Conservation (phyloP, 2,329 filamentous ascomycete genomes). For the Penicillium sumatraense region DNA sequence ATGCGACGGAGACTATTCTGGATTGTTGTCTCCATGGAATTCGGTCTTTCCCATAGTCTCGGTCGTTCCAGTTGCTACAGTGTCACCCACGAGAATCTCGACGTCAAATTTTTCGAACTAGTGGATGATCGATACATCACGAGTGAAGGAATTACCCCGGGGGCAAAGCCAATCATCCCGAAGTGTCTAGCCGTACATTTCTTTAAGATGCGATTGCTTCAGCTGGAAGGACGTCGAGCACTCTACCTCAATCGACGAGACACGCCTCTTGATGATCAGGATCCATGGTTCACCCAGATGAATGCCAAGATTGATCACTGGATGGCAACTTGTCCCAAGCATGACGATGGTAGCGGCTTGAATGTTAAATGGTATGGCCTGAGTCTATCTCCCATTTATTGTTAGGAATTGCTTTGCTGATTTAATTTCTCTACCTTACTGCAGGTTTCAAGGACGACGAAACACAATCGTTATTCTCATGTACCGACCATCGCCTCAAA, state of each 20-base stretch:
- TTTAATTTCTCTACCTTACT: slow-evolving; percentile 11
- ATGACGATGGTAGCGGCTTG: slow-evolving; percentile 70
- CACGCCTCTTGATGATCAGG: slow-evolving; percentile 75
- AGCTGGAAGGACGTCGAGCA: slow-evolving; percentile 83
- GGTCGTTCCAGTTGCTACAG: slow-evolving; percentile 86
- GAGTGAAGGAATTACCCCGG: slow-evolving; percentile 70
- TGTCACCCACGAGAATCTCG: slow-evolving; percentile 77
- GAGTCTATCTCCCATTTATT: not conserved
- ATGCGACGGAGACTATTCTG: slow-evolving; percentile 88
- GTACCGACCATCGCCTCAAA: slow-evolving; percentile 88
- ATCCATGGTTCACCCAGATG: slow-evolving; percentile 87
- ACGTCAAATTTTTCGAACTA: slow-evolving; percentile 82
- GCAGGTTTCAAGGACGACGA: slow-evolving; percentile 68
- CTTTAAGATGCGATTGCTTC: slow-evolving; percentile 85
- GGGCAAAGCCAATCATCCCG: slow-evolving; percentile 73
- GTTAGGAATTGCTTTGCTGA: slow-evolving; percentile 1
- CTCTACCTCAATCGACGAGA: slow-evolving; percentile 83
- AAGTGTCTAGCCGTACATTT: slow-evolving; percentile 93
- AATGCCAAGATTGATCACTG: slow-evolving; percentile 77
- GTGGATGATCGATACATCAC: slow-evolving; percentile 86
- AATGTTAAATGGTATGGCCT: slow-evolving; percentile 75
- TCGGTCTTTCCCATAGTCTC: slow-evolving; percentile 82
- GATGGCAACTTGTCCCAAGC: slow-evolving; percentile 75
- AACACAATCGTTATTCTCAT: slow-evolving; percentile 89
- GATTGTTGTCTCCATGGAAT: slow-evolving; percentile 87